These are phyloP conservation scores for cucumber (Cucumis sativus) DNA, from an alignment of 306 rosid species.

Conservation along the genomic window Cucumber_9930_V3 NC_026660.2:6921501-6922000, in stretches of 20 bases:
- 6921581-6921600: neutral
- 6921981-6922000: neutral
- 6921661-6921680: slow-evolving; percentile 43
- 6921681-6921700: slow-evolving; percentile 78
- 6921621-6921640: slow-evolving; percentile 37
- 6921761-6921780: slow-evolving; percentile 45
- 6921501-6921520: neutral
- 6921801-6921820: neutral
- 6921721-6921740: slow-evolving; percentile 57
- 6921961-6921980: slow-evolving; percentile 9
- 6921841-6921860: slow-evolving; percentile 65
- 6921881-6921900: slow-evolving; percentile 83
- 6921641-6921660: slow-evolving; percentile 34
- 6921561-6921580: neutral
- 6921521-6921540: neutral
- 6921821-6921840: slow-evolving; percentile 38
- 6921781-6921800: neutral
- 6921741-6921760: slow-evolving; percentile 80
- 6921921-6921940: slow-evolving; percentile 62
- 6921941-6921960: slow-evolving; percentile 80
- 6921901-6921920: slow-evolving; percentile 57
- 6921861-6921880: slow-evolving; percentile 73
- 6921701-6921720: slow-evolving; percentile 79
- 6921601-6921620: slow-evolving; percentile 5
- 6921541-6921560: neutral